Evolutionary conservation across 2,329 filamentous ascomycete genomes (phyloP).

Genomic region (Penicillium brevicompactum): DNA sequence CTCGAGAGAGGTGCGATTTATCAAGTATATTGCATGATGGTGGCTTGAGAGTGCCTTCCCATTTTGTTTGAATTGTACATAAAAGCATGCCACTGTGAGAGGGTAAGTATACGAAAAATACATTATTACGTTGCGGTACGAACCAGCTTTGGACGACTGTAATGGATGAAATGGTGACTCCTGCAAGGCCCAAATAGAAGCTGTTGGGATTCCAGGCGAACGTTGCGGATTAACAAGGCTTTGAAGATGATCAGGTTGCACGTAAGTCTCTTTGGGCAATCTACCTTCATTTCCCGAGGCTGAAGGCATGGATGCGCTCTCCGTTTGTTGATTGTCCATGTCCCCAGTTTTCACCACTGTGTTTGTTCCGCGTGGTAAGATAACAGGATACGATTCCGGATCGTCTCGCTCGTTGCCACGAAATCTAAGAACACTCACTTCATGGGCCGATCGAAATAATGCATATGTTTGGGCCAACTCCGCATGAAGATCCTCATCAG

Average conservation of each 20-base stretch:
- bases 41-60: conserved; percentile 57
- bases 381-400: conserved; percentile 38
- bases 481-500: conserved; percentile 40
- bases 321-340: conserved; percentile 21
- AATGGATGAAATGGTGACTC: too few species aligned
- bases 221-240: conserved; percentile 13
- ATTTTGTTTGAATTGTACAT: conserved; percentile 62
- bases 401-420: conserved; percentile 40
- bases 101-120: conserved; percentile 20
- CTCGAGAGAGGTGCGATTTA: conserved; percentile 70
- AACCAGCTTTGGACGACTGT: too few species aligned
- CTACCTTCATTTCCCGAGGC: conserved; percentile 9
- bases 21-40: conserved; percentile 80
- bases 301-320: conserved; percentile 31
- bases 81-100: conserved; percentile 75
- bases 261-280: conserved; percentile 23
- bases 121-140: too few species aligned
- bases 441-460: conserved; percentile 38
- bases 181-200: neutral
- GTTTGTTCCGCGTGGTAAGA: conserved; percentile 24
- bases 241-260: neutral
- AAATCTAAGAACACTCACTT: conserved; percentile 37
- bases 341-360: conserved; percentile 18
- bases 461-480: conserved; percentile 36
- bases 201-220: neutral